Conservation (phyloP, 2,329 filamentous ascomycete genomes). For the Aspergillus aculeatus region DNA sequence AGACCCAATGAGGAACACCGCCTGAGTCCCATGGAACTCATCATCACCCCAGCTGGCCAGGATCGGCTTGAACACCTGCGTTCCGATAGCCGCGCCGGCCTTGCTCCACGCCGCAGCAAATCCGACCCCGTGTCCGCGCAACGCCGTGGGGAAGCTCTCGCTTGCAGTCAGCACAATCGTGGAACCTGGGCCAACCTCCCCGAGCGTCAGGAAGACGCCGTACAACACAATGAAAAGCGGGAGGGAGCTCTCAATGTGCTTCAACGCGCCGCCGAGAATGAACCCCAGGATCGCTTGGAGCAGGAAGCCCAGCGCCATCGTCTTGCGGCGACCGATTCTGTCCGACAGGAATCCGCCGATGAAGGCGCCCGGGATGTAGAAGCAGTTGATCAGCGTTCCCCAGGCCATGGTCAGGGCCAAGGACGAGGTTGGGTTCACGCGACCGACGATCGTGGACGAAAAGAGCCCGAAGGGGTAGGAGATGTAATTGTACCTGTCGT, state of each 20-base stretch:
- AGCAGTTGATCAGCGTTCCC: conserved; percentile 52
- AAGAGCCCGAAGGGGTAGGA: conserved; percentile 58
- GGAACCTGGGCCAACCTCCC: conserved; percentile 53
- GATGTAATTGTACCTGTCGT: conserved; percentile 50
- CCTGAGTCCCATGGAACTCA: conserved; percentile 47
- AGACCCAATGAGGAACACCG: conserved; percentile 53
- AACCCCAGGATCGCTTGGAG: conserved; percentile 50
- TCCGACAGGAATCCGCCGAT: conserved; percentile 51
- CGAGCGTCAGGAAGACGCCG: conserved; percentile 51
- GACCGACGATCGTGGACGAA: conserved; percentile 52
- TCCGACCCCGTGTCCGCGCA: conserved; percentile 52
- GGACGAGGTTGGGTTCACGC: conserved; percentile 44
- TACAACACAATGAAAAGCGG: conserved; percentile 55
- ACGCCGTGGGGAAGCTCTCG: conserved; percentile 52
- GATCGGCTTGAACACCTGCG: conserved; percentile 54
- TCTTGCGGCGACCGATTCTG: conserved; percentile 50
- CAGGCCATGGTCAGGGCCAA: conserved; percentile 45
- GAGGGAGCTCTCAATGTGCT: conserved; percentile 47
- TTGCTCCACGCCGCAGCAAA: conserved; percentile 51
- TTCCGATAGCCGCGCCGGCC: conserved; percentile 53
- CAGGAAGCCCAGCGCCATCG: conserved; percentile 52
- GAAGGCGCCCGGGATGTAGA: conserved; percentile 52
- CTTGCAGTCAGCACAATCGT: conserved; percentile 40
- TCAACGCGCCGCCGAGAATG: conserved; percentile 51
- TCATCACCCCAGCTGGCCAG: conserved; percentile 45